Evolutionary conservation across 73 alveolate species (phyloP), one percentile per base, ranked within the genome.

Genomic region (Paramecium sonneborni): DNA sequence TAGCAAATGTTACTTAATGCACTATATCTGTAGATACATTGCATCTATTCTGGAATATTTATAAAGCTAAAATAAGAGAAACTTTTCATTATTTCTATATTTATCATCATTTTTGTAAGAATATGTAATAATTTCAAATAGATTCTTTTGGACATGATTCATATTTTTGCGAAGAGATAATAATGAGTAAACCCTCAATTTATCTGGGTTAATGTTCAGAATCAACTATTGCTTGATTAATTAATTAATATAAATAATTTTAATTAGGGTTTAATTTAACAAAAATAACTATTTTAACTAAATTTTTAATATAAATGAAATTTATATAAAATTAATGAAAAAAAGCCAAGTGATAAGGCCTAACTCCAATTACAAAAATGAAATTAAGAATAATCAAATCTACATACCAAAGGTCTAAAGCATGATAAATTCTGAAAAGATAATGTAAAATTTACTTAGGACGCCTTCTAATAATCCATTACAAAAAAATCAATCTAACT

Each of bases 341-440:
- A 62, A 62, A 32, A 62, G 26, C 37, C 43, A 62, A 32, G 46
- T 62, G 21, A 32, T 62, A 62, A 62, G 82, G 82, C 82, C 82
- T 62, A 62, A 62, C 82, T 62, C 82, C 82, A 62, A 26, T 62
- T 23, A 62, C 5, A 62, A 62, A 62, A 62, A 62, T 62, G 82
- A 62, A 23, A 32, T 62, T 2, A 62, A 62, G 46, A 62, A 62
- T 32, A 62, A 62, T 62, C 43, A 62, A 62, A 62, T 62, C 82
- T 62, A 28, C 43, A 62, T 62, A 21, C 82, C 82, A 26, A 62
- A 62, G 18, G 82, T 62, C 43, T 62, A 41, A 28, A 28, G 26
- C 82, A 62, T 62, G 82, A 32, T 62, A 28, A 62, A 21, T 28
- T 62, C 82, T 26, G 82, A 62, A 32, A 62, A 62, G 43, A 24